Evolutionary conservation across 345 rosid genomes (phyloP).

Genomic region (Citrus trifoliata): DNA sequence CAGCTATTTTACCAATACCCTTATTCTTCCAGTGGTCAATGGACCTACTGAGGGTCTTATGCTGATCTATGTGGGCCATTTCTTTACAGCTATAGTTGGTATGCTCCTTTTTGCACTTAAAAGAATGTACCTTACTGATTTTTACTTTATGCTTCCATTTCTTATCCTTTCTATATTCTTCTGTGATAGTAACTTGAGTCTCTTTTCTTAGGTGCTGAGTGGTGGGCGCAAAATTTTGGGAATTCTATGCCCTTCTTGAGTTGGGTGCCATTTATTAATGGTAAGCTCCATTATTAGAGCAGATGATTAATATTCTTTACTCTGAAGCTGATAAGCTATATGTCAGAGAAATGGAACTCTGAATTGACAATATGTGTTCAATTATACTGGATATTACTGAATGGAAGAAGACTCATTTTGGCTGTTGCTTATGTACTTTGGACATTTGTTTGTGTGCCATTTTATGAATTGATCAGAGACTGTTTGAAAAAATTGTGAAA

Average conservation of each 20-base stretch:
- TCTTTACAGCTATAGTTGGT: slow-evolving; percentile 89
- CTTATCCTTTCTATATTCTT: background rate
- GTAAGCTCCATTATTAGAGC: slow-evolving; percentile 34
- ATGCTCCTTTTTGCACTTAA: slow-evolving; percentile 20
- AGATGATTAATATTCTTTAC: slow-evolving; percentile 2
- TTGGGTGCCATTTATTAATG: slow-evolving; percentile 78
- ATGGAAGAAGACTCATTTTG: background rate
- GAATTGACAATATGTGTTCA: background rate
- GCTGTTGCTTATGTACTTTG: background rate
- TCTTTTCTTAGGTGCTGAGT: slow-evolving; percentile 67
- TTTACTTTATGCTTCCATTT: background rate
- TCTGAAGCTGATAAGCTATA: background rate
- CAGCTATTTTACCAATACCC: slow-evolving; percentile 93
- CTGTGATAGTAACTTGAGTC: slow-evolving; percentile 8
- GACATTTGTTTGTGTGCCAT: background rate
- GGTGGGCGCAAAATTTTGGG: slow-evolving; percentile 83
- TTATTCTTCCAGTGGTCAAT: slow-evolving; percentile 86
- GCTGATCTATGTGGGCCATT: slow-evolving; percentile 69
- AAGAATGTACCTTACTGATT: background rate
- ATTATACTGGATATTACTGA: background rate
- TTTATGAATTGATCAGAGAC: background rate
- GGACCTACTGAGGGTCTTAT: slow-evolving; percentile 99
- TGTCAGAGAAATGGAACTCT: background rate
- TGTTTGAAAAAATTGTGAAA: background rate
- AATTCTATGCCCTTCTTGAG: slow-evolving; percentile 60